Conservation (phyloP, 495 filamentous ascomycete genomes). For the Penicillium macrosclerotiorum region DNA sequence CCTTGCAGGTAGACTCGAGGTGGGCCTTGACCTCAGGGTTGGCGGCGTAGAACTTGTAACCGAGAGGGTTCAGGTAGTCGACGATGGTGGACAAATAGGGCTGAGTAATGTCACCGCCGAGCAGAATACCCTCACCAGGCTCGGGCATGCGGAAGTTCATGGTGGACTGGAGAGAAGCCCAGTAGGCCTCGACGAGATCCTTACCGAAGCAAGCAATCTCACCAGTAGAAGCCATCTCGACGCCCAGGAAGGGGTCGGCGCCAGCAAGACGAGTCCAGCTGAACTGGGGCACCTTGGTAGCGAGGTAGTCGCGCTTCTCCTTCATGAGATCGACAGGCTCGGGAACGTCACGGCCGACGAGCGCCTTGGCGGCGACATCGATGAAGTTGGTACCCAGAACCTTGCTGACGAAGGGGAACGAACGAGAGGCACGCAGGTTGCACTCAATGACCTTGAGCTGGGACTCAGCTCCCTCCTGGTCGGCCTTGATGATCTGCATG, state of each 20-base stretch:
- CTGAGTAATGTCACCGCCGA: conserved; percentile 76
- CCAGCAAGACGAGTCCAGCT: conserved; percentile 98
- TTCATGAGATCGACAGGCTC: conserved; percentile 87
- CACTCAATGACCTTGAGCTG: conserved; percentile 95
- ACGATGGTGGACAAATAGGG: conserved; percentile 71
- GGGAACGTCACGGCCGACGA: conserved; percentile 82
- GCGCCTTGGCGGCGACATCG: conserved; percentile 90
- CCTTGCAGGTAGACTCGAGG: conserved; percentile 68
- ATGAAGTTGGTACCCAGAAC: conserved; percentile 97
- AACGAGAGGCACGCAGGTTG: conserved; percentile 95
- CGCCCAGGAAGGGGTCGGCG: conserved; percentile 94
- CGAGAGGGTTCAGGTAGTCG: conserved; percentile 79
- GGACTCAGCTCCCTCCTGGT: conserved; percentile 64
- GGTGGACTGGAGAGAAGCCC: conserved; percentile 90
- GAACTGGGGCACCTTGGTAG: conserved; percentile 98
- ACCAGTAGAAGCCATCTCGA: conserved; percentile 96
- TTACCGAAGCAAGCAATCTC: conserved; percentile 99
- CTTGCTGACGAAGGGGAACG: conserved; percentile 97
- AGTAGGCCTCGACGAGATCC: conserved; percentile 94
- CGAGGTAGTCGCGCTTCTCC: conserved; percentile 82
- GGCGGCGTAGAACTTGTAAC: conserved; percentile 91
- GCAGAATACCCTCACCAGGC: conserved; percentile 88
- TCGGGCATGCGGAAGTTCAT: conserved; percentile 99
- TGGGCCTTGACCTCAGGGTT: conserved; percentile 76
- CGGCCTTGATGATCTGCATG: conserved; percentile 98